A percentile compares a stretch with the other conserved stretches of the same genome.
phyloP scores from a whole-genome alignment of 768 basidiomycete genomes.

The Pleurotus ostreatus region DNA sequence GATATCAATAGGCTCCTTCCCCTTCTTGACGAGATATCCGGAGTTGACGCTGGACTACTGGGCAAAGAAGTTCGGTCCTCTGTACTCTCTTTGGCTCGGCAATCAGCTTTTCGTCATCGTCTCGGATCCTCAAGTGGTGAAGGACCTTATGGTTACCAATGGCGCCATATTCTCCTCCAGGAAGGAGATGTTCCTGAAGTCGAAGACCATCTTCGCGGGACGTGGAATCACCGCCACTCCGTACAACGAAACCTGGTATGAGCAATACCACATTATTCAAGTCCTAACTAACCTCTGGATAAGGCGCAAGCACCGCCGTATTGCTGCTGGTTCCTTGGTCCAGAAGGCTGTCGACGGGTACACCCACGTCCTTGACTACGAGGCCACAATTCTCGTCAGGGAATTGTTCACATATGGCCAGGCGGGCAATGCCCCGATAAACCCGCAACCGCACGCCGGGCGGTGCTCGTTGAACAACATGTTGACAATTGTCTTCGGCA shows the following conservation, averaged over 20 bases:
- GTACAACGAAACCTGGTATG: slow-evolving; percentile 39
- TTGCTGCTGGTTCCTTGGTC: slow-evolving; percentile 30
- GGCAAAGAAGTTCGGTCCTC: slow-evolving; percentile 37
- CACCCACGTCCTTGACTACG: slow-evolving; percentile 31
- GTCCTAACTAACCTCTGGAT: not conserved
- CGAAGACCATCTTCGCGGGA: slow-evolving; percentile 37
- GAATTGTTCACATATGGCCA: slow-evolving; percentile 29
- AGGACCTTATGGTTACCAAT: slow-evolving; percentile 41
- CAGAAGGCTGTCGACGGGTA: slow-evolving; percentile 31
- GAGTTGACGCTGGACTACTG: slow-evolving; percentile 38
- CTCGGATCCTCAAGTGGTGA: slow-evolving; percentile 38
- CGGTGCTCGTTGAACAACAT: slow-evolving; percentile 42
- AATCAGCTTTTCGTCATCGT: slow-evolving; percentile 43
- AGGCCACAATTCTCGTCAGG: slow-evolving; percentile 33
- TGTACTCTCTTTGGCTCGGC: slow-evolving; percentile 44
- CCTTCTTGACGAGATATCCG: slow-evolving; percentile 36
- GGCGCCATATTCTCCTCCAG: slow-evolving; percentile 43
- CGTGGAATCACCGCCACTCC: slow-evolving; percentile 41
- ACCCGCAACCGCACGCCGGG: slow-evolving; percentile 35
- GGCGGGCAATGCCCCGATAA: slow-evolving; percentile 27
- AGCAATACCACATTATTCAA: not conserved
- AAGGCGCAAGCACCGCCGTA: slow-evolving; percentile 39
- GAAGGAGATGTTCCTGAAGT: slow-evolving; percentile 43
- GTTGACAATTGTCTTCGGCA: slow-evolving; percentile 38
- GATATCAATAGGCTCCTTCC: slow-evolving; percentile 25